phyloP scores from a whole-genome alignment of 2,329 filamentous ascomycete genomes.

The Colletotrichum cuscutae region DNA sequence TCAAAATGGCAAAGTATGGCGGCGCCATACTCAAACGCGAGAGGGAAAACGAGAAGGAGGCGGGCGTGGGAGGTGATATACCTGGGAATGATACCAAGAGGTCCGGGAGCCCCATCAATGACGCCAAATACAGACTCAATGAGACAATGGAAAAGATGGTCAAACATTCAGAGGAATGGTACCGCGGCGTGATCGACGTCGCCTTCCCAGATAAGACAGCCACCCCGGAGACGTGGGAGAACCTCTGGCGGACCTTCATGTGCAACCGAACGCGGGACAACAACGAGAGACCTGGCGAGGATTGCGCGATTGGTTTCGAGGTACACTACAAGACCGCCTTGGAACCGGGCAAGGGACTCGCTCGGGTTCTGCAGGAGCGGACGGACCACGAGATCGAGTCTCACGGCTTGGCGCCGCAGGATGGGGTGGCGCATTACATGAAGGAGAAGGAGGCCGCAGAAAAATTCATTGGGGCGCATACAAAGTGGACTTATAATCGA shows the following conservation, averaged over 20 bases:
- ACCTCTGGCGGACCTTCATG: slow-evolving; percentile 26
- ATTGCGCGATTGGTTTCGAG: slow-evolving; percentile 5
- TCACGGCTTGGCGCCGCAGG: slow-evolving; percentile 10
- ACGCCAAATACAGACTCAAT: neutral
- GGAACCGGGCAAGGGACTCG: neutral
- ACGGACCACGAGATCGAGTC: neutral
- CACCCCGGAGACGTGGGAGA: slow-evolving; percentile 5
- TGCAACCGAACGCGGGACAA: slow-evolving; percentile 19
- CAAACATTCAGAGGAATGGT: neutral
- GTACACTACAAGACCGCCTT: neutral
- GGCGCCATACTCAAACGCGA: neutral
- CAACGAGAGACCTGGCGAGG: neutral
- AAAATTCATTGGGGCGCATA: neutral
- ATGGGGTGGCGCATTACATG: slow-evolving; percentile 10
- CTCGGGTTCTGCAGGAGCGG: neutral
- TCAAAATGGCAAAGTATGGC: neutral
- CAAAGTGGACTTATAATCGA: slow-evolving; percentile 10
- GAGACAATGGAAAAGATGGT: neutral
- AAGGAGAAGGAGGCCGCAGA: slow-evolving; percentile 4
- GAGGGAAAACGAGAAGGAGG: neutral
- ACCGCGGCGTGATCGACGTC: neutral
- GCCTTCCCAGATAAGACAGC: slow-evolving; percentile 18
- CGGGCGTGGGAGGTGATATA: neutral
- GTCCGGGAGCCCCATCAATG: neutral
- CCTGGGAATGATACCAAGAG: neutral